Conservation (phyloP, 305 asterid genomes). For the Solanum hybrid region DNA sequence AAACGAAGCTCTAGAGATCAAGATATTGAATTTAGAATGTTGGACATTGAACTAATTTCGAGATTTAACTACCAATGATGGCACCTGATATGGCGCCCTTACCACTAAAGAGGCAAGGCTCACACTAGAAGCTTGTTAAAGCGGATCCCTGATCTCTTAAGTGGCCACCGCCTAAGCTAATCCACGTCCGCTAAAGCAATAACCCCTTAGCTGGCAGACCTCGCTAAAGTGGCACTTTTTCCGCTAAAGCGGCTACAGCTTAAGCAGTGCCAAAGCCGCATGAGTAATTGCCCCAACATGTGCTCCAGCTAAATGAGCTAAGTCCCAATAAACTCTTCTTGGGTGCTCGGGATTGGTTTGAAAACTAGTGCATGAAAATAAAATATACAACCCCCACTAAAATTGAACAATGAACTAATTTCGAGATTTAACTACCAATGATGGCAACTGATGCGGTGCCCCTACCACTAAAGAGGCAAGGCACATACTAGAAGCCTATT, state of each 20-base stretch:
- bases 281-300: not conserved
- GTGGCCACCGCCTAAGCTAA: not conserved
- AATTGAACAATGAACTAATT: not conserved
- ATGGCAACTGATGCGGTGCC: not conserved
- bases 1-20: not conserved
- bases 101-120: not conserved
- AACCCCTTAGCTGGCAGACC: not conserved
- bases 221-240: not conserved
- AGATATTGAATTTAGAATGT: too few species aligned
- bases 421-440: not conserved
- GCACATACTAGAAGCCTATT: not conserved
- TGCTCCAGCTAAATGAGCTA: not conserved
- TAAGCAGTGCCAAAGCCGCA: not conserved
- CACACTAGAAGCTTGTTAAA: not conserved
- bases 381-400: too few species aligned
- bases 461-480: not conserved
- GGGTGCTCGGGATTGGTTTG: not conserved
- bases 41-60: too few species aligned
- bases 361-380: not conserved
- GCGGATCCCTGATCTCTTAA: too few species aligned
- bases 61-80: too few species aligned
- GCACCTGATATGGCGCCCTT: not conserved
- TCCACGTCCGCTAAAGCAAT: not conserved
- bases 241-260: accelerated
- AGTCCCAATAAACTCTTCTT: not conserved